phyloP scores from a whole-genome alignment of 2,329 filamentous ascomycete genomes.

The Penicillium sp. region DNA sequence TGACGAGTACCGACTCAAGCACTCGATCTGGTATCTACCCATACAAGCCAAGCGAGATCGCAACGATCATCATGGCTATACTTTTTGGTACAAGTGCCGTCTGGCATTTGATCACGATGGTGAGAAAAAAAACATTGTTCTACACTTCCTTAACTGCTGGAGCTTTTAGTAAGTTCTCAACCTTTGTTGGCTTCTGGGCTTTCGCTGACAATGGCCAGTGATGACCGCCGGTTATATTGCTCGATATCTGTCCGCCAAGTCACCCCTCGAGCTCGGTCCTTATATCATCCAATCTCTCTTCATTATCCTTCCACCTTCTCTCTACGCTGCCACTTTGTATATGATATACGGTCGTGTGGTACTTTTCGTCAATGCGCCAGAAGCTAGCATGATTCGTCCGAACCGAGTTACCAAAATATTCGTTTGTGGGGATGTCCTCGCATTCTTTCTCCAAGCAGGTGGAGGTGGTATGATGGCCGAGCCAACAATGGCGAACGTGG shows the following conservation, averaged over 20 bases:
- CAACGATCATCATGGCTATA: neutral
- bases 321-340: slow-evolving; percentile 53
- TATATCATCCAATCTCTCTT: slow-evolving; percentile 48
- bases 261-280: neutral
- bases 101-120: neutral
- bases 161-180: neutral
- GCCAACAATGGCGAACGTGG: neutral
- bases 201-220: neutral
- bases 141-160: neutral
- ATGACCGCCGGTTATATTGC: neutral
- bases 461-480: slow-evolving; percentile 15
- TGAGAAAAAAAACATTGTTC: neutral
- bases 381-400: slow-evolving; percentile 44
- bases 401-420: slow-evolving; percentile 51
- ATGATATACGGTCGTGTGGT: slow-evolving; percentile 51
- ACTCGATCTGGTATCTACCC: neutral
- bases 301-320: slow-evolving; percentile 49
- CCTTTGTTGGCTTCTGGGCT: neutral
- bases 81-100: neutral
- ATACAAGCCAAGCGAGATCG: neutral
- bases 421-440: slow-evolving; percentile 49
- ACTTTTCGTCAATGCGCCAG: slow-evolving; percentile 40
- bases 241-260: neutral
- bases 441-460: slow-evolving; percentile 47
- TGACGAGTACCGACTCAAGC: neutral